Evolutionary conservation across 257 asterid species (phyloP), one percentile per base, ranked within the genome.

Genomic region (Galeopsis tetrahit): DNA sequence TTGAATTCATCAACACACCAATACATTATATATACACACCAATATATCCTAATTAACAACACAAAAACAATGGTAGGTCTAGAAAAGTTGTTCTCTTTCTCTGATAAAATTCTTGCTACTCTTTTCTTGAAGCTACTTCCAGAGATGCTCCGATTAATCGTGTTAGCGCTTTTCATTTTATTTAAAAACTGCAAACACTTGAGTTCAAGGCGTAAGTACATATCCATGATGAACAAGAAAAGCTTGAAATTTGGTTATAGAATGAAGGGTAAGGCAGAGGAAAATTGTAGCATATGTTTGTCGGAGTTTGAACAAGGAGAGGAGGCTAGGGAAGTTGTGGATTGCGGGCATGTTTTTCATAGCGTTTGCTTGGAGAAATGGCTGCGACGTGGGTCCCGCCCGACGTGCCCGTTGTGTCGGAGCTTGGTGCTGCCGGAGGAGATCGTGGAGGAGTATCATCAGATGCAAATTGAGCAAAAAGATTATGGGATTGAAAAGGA

Each of bases 381-480:
- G 75, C 57, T 89, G 87, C 68, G 56, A 85, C 68, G 56, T 4
- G 32, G 69, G 7, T 42, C 62, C 57, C 66, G 59, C 14, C 81
- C 82, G 1, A 81, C 87, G 8, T 89, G 96, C 70, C 96, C 96
- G 6, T 69, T 89, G 11, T 87, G 93, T 74, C 75, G 93, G 75
- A 68, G 71, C 21, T 49, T 35, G 74, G 86, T 89, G 34, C 80
- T 87, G 83, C 84, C 89, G n/a, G 78, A 58, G 68, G 66, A 4
- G 68, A 9, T 77, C 13, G 76, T 71, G 44, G 57, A 39, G 0
- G 80, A 79, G 79, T 82, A 84, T 59, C 81, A 48, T n/a, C 55
- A n/a, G 60, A 57, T 61, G 75, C 68, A 33, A 58, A 28, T 15
- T 9, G 86, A 82, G 39, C 60, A 21, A 14, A 36, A 78, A 2